phyloP scores from a whole-genome alignment of 148 eudicot genomes.

The Agrostemma githago region DNA sequence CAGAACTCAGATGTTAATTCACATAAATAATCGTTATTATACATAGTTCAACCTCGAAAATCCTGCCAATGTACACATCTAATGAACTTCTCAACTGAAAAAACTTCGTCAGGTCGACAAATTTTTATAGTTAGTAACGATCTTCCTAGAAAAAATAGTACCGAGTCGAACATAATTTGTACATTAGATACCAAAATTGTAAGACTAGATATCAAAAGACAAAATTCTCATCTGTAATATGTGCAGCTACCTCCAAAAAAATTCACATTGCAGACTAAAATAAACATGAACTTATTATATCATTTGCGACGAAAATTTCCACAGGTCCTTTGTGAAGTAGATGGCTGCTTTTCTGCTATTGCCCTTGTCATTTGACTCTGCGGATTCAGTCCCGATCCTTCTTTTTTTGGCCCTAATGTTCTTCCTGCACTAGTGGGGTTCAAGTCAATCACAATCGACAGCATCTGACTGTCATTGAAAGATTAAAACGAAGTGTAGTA shows the following conservation, averaged over 20 bases:
- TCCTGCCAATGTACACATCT: too few relatives aligned
- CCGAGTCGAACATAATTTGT: neutral
- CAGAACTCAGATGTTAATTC: too few relatives aligned
- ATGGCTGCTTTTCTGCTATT: constrained; percentile 22
- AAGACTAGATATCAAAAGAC: constrained; percentile 1
- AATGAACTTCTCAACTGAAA: neutral
- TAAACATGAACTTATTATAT: neutral
- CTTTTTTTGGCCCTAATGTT: constrained; percentile 26
- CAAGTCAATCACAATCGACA: constrained; percentile 5
- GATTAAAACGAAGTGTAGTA: neutral
- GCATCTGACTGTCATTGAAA: too few relatives aligned
- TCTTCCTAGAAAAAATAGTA: neutral
- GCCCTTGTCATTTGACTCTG: constrained; percentile 21
- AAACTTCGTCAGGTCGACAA: too few relatives aligned
- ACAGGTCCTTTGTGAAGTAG: constrained; percentile 18
- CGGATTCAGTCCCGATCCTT: constrained; percentile 21
- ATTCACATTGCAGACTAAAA: neutral
- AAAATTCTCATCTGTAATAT: neutral
- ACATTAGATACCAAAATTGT: constrained; percentile 1
- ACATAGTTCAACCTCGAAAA: too few relatives aligned
- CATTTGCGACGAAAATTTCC: constrained; percentile 4
- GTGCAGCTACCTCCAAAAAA: constrained; percentile 7
- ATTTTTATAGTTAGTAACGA: too few relatives aligned
- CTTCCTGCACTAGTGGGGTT: constrained; percentile 17
- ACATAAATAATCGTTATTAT: too few relatives aligned